Evolutionary conservation across 225 moss, liverwort and hornwort species (phyloP), one percentile per base, ranked within the genome.

Genomic region (Bryum argenteum): DNA sequence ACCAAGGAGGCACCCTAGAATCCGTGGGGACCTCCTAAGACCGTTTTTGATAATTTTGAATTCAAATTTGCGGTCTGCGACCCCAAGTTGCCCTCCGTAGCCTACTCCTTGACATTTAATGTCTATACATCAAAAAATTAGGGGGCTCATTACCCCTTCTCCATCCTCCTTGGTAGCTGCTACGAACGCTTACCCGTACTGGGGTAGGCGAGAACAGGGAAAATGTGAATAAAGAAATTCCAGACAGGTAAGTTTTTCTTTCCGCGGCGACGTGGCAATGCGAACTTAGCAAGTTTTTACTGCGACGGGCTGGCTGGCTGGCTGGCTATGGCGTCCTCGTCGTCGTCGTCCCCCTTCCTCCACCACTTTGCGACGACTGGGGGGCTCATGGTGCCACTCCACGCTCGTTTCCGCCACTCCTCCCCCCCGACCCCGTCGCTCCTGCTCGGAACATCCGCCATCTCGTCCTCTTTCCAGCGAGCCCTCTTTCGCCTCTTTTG

Each of bases 311-410:
- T 10, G 41, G 0, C 20, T 55, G 41, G 0, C 20, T 55, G 22
- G 23, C 17, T 70, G 18, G 74, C 66, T 48, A 42, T 52, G 71
- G 61, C 47, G 66, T 57, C 71, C 66, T 47, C 67, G 67, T 65
- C 69, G 60, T 53, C 63, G 63, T 60, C 66, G 47, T 71, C 65
- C 24, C 33, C 18, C 43, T 1, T 0, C 51, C 33, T 33, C 33
- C 37, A 20, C 50, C 18, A 53, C 51, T 62, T 66, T 33, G 61
- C 43, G 60, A 60, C 70, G 48, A 54, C 47, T 0, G 8, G 12
- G 8, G 12, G 19, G 19, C 26, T 37, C 72, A 54, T 48, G 77
- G 54, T 76, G 54, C 47, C 11, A 58, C 67, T 50, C 62, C 8
- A 5, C 6, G 44, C 14, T 17, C 48, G 22, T 20, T 57, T 12